Percentiles rank a stretch among this genome's conserved stretches.
Conservation (phyloP, 129 eudicot genomes). For the Deinandra increscens region DNA sequence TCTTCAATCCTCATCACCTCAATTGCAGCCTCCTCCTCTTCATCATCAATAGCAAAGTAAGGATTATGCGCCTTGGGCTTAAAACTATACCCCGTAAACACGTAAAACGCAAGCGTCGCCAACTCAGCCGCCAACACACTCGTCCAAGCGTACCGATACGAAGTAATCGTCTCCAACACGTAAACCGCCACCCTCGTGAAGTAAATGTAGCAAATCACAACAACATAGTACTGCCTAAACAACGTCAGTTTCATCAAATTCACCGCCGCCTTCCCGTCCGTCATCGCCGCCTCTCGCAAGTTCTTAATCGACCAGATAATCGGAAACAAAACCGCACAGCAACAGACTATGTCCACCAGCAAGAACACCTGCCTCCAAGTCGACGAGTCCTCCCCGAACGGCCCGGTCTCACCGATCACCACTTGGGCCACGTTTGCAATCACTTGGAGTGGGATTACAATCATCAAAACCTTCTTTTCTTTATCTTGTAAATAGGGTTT, state of each 20-base stretch:
- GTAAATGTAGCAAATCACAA: conserved; percentile 55
- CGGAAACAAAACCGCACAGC: conserved; percentile 65
- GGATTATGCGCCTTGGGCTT: conserved; percentile 59
- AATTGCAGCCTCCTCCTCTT: conserved; percentile 61
- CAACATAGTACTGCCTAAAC: conserved; percentile 58
- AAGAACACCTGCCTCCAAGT: conserved; percentile 54
- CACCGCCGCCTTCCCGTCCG: conserved; percentile 58
- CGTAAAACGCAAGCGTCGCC: conserved; percentile 58
- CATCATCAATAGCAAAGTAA: conserved; percentile 58
- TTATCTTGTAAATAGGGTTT: conserved; percentile 55
- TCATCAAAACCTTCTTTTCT: conserved; percentile 57
- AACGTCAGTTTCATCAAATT: conserved; percentile 58
- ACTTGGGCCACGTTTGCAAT: conserved; percentile 54
- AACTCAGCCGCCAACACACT: conserved; percentile 50
- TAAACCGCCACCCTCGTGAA: conserved; percentile 57
- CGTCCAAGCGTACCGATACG: conserved; percentile 51
- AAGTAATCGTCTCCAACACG: conserved; percentile 48
- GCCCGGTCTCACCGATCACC: conserved; percentile 58
- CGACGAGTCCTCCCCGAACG: conserved; percentile 43
- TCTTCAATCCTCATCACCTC: conserved; percentile 55
- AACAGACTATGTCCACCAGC: conserved; percentile 49
- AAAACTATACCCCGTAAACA: conserved; percentile 57
- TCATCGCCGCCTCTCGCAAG: conserved; percentile 50
- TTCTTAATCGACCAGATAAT: conserved; percentile 59
- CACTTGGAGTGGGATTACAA: conserved; percentile 56